Conservation (phyloP, 2,329 filamentous ascomycete species). For the Amauroascus niger region DNA sequence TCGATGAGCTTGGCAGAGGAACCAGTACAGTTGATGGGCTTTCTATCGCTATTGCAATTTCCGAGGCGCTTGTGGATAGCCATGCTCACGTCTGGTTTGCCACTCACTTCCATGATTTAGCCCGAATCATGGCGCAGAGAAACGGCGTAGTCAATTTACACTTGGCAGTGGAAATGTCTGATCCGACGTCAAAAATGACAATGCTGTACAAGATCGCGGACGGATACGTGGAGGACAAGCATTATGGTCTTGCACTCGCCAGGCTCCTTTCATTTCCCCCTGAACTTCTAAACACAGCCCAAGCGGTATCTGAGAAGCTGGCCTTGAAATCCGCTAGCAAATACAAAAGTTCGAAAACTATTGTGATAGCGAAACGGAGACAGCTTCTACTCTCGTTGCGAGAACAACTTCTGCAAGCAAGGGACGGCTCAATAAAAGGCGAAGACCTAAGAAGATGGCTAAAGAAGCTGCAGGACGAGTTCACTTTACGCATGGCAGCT, state of each 20-base stretch:
- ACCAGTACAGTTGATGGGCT: conserved; percentile 84
- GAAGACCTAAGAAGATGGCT: conserved; percentile 56
- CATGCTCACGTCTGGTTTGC: conserved; percentile 80
- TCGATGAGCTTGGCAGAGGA: conserved; percentile 86
- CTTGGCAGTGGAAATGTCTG: conserved; percentile 58
- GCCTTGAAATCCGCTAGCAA: conserved; percentile 48
- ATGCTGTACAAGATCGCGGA: conserved; percentile 80
- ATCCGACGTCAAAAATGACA: conserved; percentile 54
- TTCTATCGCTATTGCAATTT: conserved; percentile 79
- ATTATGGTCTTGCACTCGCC: conserved; percentile 80
- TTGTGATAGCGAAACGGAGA: conserved; percentile 53
- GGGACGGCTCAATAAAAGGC: conserved; percentile 55
- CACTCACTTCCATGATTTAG: conserved; percentile 81
- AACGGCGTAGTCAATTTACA: conserved; percentile 76
- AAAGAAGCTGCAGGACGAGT: conserved; percentile 60
- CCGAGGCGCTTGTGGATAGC: conserved; percentile 74
- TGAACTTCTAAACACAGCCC: conserved; percentile 57
- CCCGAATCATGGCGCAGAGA: conserved; percentile 62
- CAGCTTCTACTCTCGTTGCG: conserved; percentile 64
- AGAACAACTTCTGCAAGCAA: conserved; percentile 61
- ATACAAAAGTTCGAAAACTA: conserved; percentile 49
- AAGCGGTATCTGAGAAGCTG: conserved; percentile 54
- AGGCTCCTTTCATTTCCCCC: conserved; percentile 62
- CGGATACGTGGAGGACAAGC: conserved; percentile 58
- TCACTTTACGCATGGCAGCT: conserved; percentile 59